These are phyloP conservation scores for Trichoderma asperelloides DNA, from an alignment of 495 filamentous ascomycete species.

Conservation along the genomic window DNA sequence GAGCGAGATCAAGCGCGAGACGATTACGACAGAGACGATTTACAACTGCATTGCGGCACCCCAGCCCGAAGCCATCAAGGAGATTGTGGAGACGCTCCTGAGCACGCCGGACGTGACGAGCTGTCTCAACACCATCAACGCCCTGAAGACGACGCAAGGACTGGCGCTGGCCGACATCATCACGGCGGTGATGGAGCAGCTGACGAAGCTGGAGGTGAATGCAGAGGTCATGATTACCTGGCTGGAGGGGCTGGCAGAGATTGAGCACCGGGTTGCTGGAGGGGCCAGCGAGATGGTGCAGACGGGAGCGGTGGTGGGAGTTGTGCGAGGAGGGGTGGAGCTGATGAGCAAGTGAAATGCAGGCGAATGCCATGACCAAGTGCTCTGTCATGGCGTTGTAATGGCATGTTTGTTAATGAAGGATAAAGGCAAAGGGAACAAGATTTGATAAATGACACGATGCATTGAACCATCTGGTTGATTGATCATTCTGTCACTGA, in stretches of 20 bases:
- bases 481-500: no score
- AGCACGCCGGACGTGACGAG: constrained; percentile 75
- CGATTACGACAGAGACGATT: constrained; percentile 83
- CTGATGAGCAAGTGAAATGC: constrained; percentile 34
- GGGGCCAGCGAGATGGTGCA: constrained; percentile 86
- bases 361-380: not conserved
- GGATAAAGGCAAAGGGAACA: no score
- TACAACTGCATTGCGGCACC: constrained; percentile 97
- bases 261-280: constrained; percentile 83
- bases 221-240: constrained; percentile 80
- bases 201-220: constrained; percentile 76
- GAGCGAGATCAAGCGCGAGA: constrained; percentile 59
- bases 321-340: constrained; percentile 79
- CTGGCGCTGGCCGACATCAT: constrained; percentile 91
- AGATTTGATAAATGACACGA: not conserved
- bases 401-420: not conserved
- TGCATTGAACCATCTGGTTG: not conserved
- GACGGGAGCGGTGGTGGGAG: constrained; percentile 85
- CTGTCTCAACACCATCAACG: constrained; percentile 77
- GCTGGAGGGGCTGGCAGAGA: constrained; percentile 84
- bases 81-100: constrained; percentile 76
- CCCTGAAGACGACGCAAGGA: constrained; percentile 77
- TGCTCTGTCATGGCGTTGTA: not conserved
- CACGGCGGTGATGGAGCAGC: constrained; percentile 70
- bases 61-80: constrained; percentile 77